A percentile compares a stretch with the other conserved stretches of the same genome.
These are phyloP conservation scores for Pelargonium australe DNA, from an alignment of 441 rosid species.

Conservation along the genomic window DNA sequence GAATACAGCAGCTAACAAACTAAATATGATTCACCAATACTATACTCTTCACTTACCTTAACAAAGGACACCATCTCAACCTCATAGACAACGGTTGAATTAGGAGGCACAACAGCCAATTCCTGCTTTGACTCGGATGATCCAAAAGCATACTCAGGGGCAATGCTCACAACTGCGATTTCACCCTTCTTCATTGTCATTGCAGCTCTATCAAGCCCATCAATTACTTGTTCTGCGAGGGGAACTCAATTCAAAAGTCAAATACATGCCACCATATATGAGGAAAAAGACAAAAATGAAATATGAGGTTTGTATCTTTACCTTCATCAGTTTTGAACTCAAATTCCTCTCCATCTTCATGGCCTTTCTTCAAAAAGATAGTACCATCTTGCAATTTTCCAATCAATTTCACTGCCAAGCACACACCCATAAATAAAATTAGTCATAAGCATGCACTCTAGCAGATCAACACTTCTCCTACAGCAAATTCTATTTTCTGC, in stretches of 20 bases:
- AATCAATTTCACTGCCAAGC: conserved; percentile 53
- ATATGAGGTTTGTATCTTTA: conserved; percentile 17
- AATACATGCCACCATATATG: background rate
- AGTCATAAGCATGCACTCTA: background rate
- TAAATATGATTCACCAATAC: background rate
- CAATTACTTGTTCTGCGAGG: conserved; percentile 64
- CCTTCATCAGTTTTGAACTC: conserved; percentile 83
- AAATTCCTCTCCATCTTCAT: conserved; percentile 46
- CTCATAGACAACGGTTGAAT: conserved; percentile 59
- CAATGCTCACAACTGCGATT: conserved; percentile 52
- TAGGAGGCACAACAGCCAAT: conserved; percentile 62
- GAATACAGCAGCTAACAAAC: background rate
- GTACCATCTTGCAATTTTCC: conserved; percentile 79
- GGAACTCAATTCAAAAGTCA: background rate
- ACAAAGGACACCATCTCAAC: conserved; percentile 54
- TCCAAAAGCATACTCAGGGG: conserved; percentile 75
- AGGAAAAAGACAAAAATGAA: too few species aligned
- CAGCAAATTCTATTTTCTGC: background rate
- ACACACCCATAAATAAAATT: background rate
- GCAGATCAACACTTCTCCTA: background rate
- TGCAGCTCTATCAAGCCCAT: conserved; percentile 74
- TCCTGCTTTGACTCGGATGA: conserved; percentile 54
- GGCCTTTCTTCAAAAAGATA: conserved; percentile 62
- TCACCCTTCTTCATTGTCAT: conserved; percentile 81
- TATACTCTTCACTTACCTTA: conserved; percentile 35